phyloP scores from a whole-genome alignment of 441 rosid genomes.

The Rhodomyrtus psidioides region DNA sequence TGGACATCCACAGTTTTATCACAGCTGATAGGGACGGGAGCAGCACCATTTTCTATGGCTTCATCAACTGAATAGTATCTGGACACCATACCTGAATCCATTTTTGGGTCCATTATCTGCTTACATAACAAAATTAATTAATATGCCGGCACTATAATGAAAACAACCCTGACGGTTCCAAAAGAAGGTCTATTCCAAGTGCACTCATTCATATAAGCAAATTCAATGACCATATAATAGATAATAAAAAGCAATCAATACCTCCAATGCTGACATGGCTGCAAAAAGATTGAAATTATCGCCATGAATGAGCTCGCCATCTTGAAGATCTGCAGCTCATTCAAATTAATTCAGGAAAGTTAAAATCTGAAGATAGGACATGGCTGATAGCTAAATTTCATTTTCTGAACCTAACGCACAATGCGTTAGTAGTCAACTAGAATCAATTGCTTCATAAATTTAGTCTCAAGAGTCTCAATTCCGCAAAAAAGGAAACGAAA shows the following conservation, averaged over 20 bases:
- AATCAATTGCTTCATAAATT: neutral
- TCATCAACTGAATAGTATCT: slow-evolving; percentile 81
- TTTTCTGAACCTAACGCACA: neutral
- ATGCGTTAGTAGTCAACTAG: neutral
- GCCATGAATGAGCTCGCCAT: slow-evolving; percentile 91
- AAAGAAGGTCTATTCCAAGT: neutral
- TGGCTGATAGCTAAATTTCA: neutral
- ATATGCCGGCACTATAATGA: neutral
- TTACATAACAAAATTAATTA: slow-evolving; percentile 4
- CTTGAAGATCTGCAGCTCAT: slow-evolving; percentile 54
- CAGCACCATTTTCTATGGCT: slow-evolving; percentile 84
- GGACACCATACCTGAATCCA: slow-evolving; percentile 92
- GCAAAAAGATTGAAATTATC: slow-evolving; percentile 96
- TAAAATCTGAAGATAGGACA: neutral
- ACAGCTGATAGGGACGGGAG: slow-evolving; percentile 71
- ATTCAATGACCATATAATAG: neutral
- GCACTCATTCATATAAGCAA: neutral
- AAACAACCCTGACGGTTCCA: neutral
- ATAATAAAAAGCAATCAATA: slow-evolving; percentile 17
- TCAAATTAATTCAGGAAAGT: neutral
- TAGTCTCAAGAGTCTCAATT: neutral
- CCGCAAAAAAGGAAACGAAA: neutral
- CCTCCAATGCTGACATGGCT: slow-evolving; percentile 99
- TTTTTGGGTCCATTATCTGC: slow-evolving; percentile 99
- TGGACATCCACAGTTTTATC: slow-evolving; percentile 63